A percentile compares a stretch with the other conserved stretches of the same genome.
Conservation (phyloP, 306 rosid genomes). For the Ceratonia siliqua region DNA sequence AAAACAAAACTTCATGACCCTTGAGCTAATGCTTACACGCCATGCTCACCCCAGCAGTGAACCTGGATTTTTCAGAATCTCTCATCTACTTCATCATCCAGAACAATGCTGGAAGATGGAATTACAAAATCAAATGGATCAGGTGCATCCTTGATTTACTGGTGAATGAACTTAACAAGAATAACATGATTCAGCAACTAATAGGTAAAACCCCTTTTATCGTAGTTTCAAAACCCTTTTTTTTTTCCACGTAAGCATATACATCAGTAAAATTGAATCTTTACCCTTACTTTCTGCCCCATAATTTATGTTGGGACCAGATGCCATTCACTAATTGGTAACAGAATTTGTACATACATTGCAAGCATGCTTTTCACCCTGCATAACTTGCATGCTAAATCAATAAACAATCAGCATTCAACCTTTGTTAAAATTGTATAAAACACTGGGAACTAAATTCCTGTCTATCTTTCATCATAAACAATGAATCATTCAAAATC, state of each 20-base stretch:
- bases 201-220: background rate
- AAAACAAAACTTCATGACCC: background rate
- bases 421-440: background rate
- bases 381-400: background rate
- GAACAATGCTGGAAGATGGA: constrained; percentile 6
- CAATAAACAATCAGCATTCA: background rate
- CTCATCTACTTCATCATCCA: constrained; percentile 1
- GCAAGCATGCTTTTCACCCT: background rate
- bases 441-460: background rate
- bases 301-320: background rate
- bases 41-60: background rate
- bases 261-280: background rate
- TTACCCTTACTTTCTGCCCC: background rate
- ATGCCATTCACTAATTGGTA: background rate
- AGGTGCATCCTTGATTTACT: background rate
- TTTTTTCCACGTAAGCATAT: background rate
- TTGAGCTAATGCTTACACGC: background rate
- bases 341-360: background rate
- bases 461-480: background rate
- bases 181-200: background rate
- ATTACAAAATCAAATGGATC: background rate
- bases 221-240: background rate
- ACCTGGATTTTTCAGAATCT: constrained; percentile 16
- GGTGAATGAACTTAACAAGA: background rate
- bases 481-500: background rate